Evolutionary conservation across 1,284 basidiomycete genomes (phyloP), one percentile per base, ranked within the genome.

Genomic region (Ceratobasidium theobromae): DNA sequence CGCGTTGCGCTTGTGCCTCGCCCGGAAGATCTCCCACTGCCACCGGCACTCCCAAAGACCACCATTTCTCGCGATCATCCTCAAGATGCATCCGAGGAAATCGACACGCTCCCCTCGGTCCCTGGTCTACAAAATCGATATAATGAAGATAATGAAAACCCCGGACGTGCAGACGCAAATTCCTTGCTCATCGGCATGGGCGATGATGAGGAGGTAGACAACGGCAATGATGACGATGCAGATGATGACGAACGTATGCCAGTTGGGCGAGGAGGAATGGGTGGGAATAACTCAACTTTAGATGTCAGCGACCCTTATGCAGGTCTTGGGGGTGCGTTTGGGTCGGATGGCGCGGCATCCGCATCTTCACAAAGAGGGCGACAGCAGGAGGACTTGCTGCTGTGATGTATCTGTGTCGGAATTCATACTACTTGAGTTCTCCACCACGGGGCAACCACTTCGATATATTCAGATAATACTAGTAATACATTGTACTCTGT

Each of bases 321-420:
- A 9, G 86, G 85, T 69, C 76, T 92, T 52, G 87, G 81, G 71
- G 80, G 82, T 55, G 89, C 87, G 64, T 91, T 92, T 72, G 84
- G 84, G 16, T 81, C 82, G 43, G 86, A 89, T 73, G 80, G 82
- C 72, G 86, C 88, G 58, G 86, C 86, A 16, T 80, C 86, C 75
- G 43, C 60, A 21, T 3, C 70, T 70, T 45, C 71, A 52, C 45
- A 71, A 67, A 69, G 54, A 72, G 71, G 75, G 69, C 53, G 73
- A 77, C 67, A 54, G 41, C 73, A 79, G 53, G 74, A 74, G 35
- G 74, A 75, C 69, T 62, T 74, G 48, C 67, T 75, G 38, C 66
- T 74, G 55, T 75, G 68, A 70, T 67, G 43, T 65, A 40, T 16
- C 16, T 28, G 30, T 30, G 28, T 38, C 57, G 65, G 53, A 66